A percentile compares a stretch with the other conserved stretches of the same genome.
phyloP scores from a whole-genome alignment of 2,329 filamentous ascomycete species.

The Apiospora hydei region DNA sequence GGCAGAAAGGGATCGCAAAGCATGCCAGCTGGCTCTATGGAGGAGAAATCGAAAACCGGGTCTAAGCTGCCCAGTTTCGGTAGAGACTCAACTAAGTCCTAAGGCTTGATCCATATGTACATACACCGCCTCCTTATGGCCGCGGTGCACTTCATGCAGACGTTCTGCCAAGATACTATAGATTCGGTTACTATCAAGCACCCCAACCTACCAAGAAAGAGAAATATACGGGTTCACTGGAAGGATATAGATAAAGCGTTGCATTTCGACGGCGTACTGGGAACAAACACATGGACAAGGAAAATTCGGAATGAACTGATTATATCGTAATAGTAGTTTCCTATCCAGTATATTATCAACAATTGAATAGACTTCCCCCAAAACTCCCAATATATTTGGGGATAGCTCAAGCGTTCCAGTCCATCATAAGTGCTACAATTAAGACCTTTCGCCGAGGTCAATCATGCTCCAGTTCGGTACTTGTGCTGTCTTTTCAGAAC shows the following conservation, averaged over 20 bases:
- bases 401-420: neutral
- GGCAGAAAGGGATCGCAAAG: slow-evolving; percentile 42
- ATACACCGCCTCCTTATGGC: neutral
- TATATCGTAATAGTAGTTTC: slow-evolving; percentile 4
- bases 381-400: neutral
- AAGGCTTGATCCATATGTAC: neutral
- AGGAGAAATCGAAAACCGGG: neutral
- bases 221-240: neutral
- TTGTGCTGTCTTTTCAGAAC: neutral
- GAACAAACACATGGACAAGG: neutral
- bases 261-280: neutral
- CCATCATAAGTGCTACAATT: neutral
- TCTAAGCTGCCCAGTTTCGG: slow-evolving; percentile 3
- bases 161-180: neutral
- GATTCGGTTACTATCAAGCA: neutral
- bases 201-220: neutral
- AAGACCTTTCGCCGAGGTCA: too few species aligned
- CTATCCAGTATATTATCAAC: neutral
- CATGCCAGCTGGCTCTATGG: neutral
- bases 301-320: neutral
- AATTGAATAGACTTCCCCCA: neutral
- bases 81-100: neutral
- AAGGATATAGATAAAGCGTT: slow-evolving; percentile 5
- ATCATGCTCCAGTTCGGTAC: neutral
- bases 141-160: neutral